Evolutionary conservation across 2,329 filamentous ascomycete species (phyloP).

Genomic region (Fusarium acutatum): DNA sequence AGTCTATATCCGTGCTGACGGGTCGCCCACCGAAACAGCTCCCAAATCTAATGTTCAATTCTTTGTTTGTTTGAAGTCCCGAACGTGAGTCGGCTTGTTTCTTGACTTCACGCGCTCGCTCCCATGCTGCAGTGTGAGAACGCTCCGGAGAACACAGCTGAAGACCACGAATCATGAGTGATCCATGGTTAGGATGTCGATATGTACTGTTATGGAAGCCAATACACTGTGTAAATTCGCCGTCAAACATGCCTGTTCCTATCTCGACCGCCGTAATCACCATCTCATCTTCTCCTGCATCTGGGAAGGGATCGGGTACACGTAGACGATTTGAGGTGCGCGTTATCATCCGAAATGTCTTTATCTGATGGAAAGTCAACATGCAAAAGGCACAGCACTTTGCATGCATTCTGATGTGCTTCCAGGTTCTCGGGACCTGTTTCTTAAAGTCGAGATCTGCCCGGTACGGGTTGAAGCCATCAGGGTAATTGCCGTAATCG

Average conservation of each 20-base stretch:
- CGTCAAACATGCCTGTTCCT: background rate
- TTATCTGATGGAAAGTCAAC: background rate
- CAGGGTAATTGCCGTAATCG: background rate
- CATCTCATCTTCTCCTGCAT: background rate
- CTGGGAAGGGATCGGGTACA: fast-evolving
- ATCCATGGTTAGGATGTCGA: background rate
- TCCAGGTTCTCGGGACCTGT: background rate
- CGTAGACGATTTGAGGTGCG: background rate
- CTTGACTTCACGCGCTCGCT: background rate
- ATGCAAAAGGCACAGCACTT: background rate
- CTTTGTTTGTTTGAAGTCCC: fast-evolving
- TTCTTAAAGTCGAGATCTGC: background rate
- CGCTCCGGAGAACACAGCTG: background rate
- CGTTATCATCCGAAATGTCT: background rate
- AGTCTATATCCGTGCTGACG: background rate
- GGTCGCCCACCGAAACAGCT: background rate
- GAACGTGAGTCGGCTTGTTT: fast-evolving
- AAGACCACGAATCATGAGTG: background rate
- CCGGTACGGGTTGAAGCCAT: background rate
- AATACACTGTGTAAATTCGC: background rate
- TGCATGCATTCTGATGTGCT: background rate
- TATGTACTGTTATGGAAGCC: background rate
- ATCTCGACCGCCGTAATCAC: background rate
- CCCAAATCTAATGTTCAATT: fast-evolving
- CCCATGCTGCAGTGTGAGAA: background rate